phyloP scores from a whole-genome alignment of 345 rosid species.

The Schrenkiella parvula region DNA sequence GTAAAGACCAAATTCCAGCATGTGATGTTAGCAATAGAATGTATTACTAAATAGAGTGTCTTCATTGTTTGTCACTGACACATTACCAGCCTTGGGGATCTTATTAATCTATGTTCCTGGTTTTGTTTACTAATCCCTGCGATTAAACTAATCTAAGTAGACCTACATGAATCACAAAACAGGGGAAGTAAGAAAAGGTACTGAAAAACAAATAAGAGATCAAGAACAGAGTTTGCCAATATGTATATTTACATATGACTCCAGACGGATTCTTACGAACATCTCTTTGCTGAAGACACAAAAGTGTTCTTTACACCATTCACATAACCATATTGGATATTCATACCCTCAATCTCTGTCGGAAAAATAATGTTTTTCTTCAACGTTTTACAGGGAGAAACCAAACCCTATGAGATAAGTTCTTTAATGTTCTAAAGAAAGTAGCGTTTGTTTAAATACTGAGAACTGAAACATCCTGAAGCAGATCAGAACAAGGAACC shows the following conservation, averaged over 20 bases:
- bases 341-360: not conserved
- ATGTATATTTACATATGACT: not conserved
- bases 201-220: not conserved
- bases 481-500: constrained; percentile 29
- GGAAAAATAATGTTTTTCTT: not conserved
- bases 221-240: constrained; percentile 17
- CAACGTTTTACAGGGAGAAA: not conserved
- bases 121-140: constrained; percentile 14
- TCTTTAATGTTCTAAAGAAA: constrained; percentile 7
- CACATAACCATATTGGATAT: not conserved
- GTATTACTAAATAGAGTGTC: constrained; percentile 27
- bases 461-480: not conserved
- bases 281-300: not conserved
- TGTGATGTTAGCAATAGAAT: constrained; percentile 56
- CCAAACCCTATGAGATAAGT: not conserved
- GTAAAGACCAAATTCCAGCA: constrained; percentile 41
- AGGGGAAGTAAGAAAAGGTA: not conserved
- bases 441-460: not conserved
- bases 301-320: not conserved
- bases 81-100: not conserved
- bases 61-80: constrained; percentile 1
- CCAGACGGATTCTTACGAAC: not conserved
- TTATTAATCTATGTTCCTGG: constrained; percentile 12
- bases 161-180: constrained; percentile 10
- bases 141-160: constrained; percentile 8